Base-by-base conservation (phyloP, 345 rosid genomes). In the Abelmoschus esculentus region DNA sequence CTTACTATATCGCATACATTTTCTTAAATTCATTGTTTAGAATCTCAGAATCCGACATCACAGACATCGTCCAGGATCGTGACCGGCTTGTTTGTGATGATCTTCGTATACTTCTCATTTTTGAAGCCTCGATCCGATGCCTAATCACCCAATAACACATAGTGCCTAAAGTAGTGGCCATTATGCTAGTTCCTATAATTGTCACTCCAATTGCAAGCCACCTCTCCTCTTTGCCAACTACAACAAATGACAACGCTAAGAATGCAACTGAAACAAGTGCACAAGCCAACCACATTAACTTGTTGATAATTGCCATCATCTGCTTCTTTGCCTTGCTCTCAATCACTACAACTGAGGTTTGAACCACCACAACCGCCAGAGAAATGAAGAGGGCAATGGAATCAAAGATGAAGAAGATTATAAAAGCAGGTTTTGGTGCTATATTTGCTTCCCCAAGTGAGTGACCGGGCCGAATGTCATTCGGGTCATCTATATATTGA, bases 211-310 rank as follows among this genome's bases (percentile, higher is more conserved):
- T 76, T 17, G 96, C 97, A 69, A 89, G 64, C 98, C 98, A 86
- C 56, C 75, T 80, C 67, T 90, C 89, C 7, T 78, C 78, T 40
- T 83, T 78, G 9, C 98, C 98, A 19, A 93, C 96, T 10, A 90
- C 98, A 40, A 93, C 74, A 66, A 86, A 90, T 38, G 98, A 83
- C 29, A 93, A 85, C 18, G 98, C 86, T 59, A 90, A 79, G 58
- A 81, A 87, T 12, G 97, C 96, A 0, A 93, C 92, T 1, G 97
- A 85, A 15, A 93, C 67, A 61, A 93, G 89, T 61, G 83, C 88
- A 53, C 98, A 93, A 34, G 98, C 98, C 28, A 89, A 73, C 98
- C 98, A 93, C 98, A 90, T 89, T 73, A 93, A 50, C 80, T 93
- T 93, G 81, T 93, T 93, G 54, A 93, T 93, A 9, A 90, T 72